Evolutionary conservation across 1,139 yeast genomes (phyloP), one percentile per base, ranked within the genome.

Genomic region (Pneumocystis murina): DNA sequence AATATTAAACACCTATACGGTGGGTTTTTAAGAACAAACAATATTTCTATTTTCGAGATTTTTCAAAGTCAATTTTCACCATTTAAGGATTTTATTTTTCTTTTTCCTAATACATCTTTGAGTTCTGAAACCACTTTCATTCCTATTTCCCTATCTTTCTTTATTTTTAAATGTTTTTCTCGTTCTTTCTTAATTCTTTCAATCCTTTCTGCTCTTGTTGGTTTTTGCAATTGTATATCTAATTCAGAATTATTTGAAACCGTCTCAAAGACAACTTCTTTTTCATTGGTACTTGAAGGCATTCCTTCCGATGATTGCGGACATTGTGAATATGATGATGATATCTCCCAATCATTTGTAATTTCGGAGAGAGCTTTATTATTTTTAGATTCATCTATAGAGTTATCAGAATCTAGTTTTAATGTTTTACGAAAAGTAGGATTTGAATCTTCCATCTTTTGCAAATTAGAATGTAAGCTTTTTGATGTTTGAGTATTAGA

Each of bases 81-180:
- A 48, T 48, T 48, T 48, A 24, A 12, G 12, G 17, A 24, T 24
- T 40, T 40, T 58, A 20, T 12, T 40, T 36, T 33, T 40, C 60
- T 58, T 58, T 38, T 38, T 40, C 28, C 60, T 20, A 58, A 30
- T 58, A 58, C 60, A 40, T 58, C 60, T 40, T 58, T 58, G 16
- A 58, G 43, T 30, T 58, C 60, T 58, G 43, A 58, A 58, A 58
- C 60, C 16, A 58, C 39, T 20, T 58, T 58, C 24, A 38, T 58
- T 24, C 60, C 60, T 38, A 40, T 10, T 24, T 58, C 43, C 10
- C 39, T 38, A 38, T 58, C 60, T 24, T 58, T 40, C 8, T 24
- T 17, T 12, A 58, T 58, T 38, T 38, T 38, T 30, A 20, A 38
- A 58, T 30, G 60, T 17, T 38, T 58, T 38, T 58, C 41, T 14